These are phyloP conservation scores for Venturia effusa DNA, from an alignment of 2,329 filamentous ascomycete genomes.

Conservation along the genomic window DNA sequence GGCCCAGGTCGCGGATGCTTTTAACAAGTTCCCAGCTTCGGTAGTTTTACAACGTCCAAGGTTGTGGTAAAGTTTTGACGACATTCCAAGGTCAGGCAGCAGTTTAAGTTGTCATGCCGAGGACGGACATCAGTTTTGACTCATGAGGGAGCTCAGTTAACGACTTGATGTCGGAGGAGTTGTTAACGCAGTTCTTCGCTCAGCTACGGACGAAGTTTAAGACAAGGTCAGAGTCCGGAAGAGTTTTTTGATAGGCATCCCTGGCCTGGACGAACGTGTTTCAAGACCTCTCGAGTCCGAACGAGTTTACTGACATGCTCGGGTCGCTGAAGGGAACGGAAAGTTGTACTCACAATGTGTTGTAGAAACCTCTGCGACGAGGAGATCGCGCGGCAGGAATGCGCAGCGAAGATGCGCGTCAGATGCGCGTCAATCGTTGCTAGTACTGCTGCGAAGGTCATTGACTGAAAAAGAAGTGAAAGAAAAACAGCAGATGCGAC, in stretches of 20 bases:
- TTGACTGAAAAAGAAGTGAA: too few relatives aligned
- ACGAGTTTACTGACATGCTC: not conserved
- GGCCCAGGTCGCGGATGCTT: not conserved
- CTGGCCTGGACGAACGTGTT: not conserved
- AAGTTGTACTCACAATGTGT: not conserved
- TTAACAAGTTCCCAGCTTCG: too few relatives aligned
- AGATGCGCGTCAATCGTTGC: too few relatives aligned
- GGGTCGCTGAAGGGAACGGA: not conserved
- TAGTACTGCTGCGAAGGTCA: too few relatives aligned
- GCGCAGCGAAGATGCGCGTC: not conserved
- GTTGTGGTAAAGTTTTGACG: not conserved
- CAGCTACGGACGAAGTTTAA: conserved; percentile 1
- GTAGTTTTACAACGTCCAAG: not conserved
- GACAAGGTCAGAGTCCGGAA: not conserved
- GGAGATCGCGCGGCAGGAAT: not conserved
- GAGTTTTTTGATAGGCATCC: not conserved
- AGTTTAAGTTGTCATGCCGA: not conserved
- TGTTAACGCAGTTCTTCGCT: not conserved
- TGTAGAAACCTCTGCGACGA: not conserved
- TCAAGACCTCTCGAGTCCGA: not conserved
- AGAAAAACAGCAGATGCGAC: not conserved
- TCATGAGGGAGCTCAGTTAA: not conserved
- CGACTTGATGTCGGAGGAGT: not conserved
- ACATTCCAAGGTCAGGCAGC: not conserved
- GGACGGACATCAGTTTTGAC: not conserved